A percentile compares a stretch with the other conserved stretches of the same genome.
Evolutionary conservation across 2,329 filamentous ascomycete genomes (phyloP).

Genomic region (Xylaria sp.): DNA sequence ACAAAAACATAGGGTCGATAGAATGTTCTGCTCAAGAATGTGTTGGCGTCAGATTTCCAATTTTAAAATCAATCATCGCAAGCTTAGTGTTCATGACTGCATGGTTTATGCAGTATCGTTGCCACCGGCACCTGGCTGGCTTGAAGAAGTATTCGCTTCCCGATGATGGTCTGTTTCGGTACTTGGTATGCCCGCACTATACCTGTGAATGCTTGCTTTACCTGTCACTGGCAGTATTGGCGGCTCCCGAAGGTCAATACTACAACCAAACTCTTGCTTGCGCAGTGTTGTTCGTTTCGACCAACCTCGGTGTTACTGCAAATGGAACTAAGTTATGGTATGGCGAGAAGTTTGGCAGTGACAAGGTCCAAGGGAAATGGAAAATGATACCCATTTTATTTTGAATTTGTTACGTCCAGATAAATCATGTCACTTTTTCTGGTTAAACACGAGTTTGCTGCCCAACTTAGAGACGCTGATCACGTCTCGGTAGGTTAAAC

Average conservation of each 20-base stretch:
- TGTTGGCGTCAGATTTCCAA: constrained; percentile 48
- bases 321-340: constrained; percentile 84
- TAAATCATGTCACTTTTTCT: constrained; percentile 51
- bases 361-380: constrained; percentile 70
- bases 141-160: constrained; percentile 88
- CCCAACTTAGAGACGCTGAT: constrained; percentile 81
- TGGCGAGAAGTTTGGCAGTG: constrained; percentile 75
- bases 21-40: constrained; percentile 41
- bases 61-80: constrained; percentile 64
- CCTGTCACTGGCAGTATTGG: constrained; percentile 76
- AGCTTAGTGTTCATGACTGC: constrained; percentile 74
- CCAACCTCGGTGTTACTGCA: constrained; percentile 87
- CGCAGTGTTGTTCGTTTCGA: constrained; percentile 76
- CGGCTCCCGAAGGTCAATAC: constrained; percentile 73
- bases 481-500: constrained; percentile 87
- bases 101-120: constrained; percentile 78
- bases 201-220: constrained; percentile 89
- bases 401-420: constrained; percentile 49
- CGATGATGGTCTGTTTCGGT: constrained; percentile 74
- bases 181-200: constrained; percentile 88
- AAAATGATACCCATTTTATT: constrained; percentile 80
- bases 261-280: constrained; percentile 80
- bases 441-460: constrained; percentile 66
- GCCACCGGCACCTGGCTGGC: constrained; percentile 75
- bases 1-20: constrained; percentile 49